A percentile compares a stretch with the other conserved stretches of the same genome.
Conservation (phyloP, 805 yeast genomes). For the Candida qinlingensis region DNA sequence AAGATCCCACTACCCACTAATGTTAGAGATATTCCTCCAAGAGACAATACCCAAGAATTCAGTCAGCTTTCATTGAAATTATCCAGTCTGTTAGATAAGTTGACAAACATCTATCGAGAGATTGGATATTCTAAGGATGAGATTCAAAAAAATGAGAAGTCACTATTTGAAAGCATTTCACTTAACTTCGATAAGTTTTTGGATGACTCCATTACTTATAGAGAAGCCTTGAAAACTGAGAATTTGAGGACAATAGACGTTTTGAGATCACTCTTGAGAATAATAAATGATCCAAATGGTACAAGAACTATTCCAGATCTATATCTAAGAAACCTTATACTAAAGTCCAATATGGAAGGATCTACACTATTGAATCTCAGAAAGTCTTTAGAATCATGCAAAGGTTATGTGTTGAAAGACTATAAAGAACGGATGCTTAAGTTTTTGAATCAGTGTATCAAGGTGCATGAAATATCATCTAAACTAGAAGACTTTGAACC, state of each 20-base stretch:
- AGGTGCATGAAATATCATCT: conserved; percentile 2
- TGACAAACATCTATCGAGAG: conserved; percentile 42
- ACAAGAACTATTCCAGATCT: conserved; percentile 36
- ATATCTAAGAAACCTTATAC: conserved; percentile 33
- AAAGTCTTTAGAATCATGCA: conserved; percentile 28
- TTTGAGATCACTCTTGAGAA: conserved; percentile 27
- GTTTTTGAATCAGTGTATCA: conserved; percentile 15
- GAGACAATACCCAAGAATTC: conserved; percentile 10
- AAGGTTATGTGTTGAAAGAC: conserved; percentile 26
- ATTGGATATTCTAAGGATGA: conserved; percentile 53
- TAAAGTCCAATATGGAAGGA: conserved; percentile 18
- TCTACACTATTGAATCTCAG: conserved; percentile 30
- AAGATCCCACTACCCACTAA: conserved; percentile 12
- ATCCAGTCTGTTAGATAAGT: conserved; percentile 27
- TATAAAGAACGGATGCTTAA: conserved; percentile 26
- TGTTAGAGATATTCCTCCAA: conserved; percentile 1
- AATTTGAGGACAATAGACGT: conserved; percentile 25
- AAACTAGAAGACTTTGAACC: conserved; percentile 11
- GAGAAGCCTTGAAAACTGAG: conserved; percentile 25
- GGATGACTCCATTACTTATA: conserved; percentile 32
- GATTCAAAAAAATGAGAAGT: conserved; percentile 41
- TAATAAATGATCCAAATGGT: conserved; percentile 33
- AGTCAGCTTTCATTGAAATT: conserved; percentile 16
- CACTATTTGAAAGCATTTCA: conserved; percentile 44
- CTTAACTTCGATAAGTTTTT: conserved; percentile 41